Evolutionary conservation across 768 basidiomycete species (phyloP), one percentile per base, ranked within the genome.

Genomic region (Xerocomus brunneocitrinus): DNA sequence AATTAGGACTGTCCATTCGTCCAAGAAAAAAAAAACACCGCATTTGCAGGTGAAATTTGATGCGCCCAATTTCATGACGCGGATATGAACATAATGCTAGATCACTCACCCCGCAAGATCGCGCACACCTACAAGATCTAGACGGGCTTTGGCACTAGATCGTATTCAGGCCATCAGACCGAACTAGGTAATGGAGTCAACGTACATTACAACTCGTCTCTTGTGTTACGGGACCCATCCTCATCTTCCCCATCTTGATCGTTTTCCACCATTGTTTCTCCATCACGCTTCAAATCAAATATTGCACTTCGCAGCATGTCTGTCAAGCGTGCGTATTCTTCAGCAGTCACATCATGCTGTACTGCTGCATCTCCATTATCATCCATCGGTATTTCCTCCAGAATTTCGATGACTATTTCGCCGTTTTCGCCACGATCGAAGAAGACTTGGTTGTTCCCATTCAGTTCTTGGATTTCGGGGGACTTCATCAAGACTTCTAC

Each of bases 291-390:
- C 57, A 80, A 70, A 56, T 84, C 77, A 58, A 73, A 75, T 3
- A 82, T 80, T 19, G 78, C 81, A 25, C 74, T 78, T 25, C 78
- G 78, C 40, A 88, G 64, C 36, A 76, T 73, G 13, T 81, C 76
- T 38, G 73, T 71, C 42, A 86, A 67, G 38, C 69, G 71, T 52
- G 78, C 74, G 58, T 71, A 63, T 60, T 76, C 71, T 53, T 71
- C 69, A 56, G 71, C 60, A 58, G 71, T 70, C 42, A 71, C 58
- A 55, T 73, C 68, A 34, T 59, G 63, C 38, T 55, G 61, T 39
- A 44, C 61, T 40, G 25, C 49, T 13, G 54, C 64, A 47, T 56
- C 64, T 4, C 58, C 71, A 42, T 51, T 50, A 5, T 49, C 63
- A 44, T 74, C 74, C 51, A 71, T 49, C 5, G 72, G 73, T 47